phyloP scores from a whole-genome alignment of 164 flowering plant species.

The Piper longum region DNA sequence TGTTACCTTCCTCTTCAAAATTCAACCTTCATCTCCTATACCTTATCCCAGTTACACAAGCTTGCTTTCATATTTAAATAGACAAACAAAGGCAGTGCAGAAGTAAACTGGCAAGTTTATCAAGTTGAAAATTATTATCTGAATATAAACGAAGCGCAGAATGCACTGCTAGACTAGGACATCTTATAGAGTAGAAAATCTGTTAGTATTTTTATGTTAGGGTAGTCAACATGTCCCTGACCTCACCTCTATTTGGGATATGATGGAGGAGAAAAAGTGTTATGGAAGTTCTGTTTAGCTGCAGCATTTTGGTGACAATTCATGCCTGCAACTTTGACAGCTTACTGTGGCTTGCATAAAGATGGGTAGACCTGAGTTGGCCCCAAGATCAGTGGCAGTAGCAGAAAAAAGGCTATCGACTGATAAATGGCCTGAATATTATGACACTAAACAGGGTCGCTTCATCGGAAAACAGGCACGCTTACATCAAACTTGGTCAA shows the following conservation, averaged over 20 bases:
- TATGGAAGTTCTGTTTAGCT: neutral
- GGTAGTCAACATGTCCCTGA: neutral
- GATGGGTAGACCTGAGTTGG: constrained; percentile 76
- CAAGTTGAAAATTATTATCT: too few species aligned
- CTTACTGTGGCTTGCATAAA: constrained; percentile 90
- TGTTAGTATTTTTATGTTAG: neutral
- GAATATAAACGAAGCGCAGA: too few species aligned
- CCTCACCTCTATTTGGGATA: neutral
- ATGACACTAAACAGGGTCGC: constrained; percentile 63
- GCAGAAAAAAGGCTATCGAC: constrained; percentile 55
- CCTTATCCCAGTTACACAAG: too few species aligned
- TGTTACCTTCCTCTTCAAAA: too few species aligned
- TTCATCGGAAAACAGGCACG: constrained; percentile 79
- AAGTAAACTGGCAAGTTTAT: too few species aligned
- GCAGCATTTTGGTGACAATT: neutral
- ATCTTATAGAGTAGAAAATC: too few species aligned
- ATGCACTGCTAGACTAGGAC: too few species aligned
- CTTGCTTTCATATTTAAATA: too few species aligned
- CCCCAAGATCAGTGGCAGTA: constrained; percentile 53
- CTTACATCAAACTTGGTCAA: constrained; percentile 80
- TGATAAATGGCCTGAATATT: constrained; percentile 93
- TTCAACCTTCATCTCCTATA: too few species aligned
- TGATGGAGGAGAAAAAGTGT: neutral
- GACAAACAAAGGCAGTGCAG: too few species aligned
- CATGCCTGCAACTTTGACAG: constrained; percentile 26